These are phyloP conservation scores for Puccinia triticina DNA, from an alignment of 1,284 basidiomycete genomes.

Conservation along the genomic window DNA sequence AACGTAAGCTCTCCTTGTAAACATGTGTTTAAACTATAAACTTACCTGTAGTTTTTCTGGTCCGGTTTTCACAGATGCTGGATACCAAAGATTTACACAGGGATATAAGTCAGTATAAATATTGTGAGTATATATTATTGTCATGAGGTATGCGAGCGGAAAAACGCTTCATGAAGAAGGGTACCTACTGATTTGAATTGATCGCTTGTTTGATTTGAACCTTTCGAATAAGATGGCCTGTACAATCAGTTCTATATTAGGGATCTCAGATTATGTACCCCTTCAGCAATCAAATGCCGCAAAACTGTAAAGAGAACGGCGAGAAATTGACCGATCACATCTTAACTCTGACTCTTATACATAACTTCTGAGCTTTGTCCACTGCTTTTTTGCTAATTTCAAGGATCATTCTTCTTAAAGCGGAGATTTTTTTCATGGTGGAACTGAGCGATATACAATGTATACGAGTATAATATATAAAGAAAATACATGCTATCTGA, in stretches of 20 bases:
- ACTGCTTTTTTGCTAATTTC: no score
- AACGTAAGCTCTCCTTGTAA: constrained; percentile 8
- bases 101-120: constrained; percentile 49
- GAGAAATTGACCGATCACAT: neutral
- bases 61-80: constrained; percentile 26
- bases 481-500: neutral
- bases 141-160: constrained; percentile 15
- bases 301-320: neutral
- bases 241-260: constrained; percentile 20
- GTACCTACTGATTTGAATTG: constrained; percentile 7
- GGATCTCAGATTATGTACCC: neutral
- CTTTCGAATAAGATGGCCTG: constrained; percentile 10
- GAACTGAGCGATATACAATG: neutral
- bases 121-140: neutral
- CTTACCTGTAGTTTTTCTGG: neutral
- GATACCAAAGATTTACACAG: constrained; percentile 42
- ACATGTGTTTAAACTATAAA: neutral
- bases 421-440: neutral
- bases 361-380: neutral
- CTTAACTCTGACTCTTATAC: neutral
- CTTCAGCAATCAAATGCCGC: neutral
- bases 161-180: neutral
- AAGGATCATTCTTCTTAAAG: no score
- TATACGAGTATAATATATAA: neutral
- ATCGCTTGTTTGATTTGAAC: neutral